Conservation (phyloP, 2,329 filamentous ascomycete species). For the Chaetomiaceae sp. region DNA sequence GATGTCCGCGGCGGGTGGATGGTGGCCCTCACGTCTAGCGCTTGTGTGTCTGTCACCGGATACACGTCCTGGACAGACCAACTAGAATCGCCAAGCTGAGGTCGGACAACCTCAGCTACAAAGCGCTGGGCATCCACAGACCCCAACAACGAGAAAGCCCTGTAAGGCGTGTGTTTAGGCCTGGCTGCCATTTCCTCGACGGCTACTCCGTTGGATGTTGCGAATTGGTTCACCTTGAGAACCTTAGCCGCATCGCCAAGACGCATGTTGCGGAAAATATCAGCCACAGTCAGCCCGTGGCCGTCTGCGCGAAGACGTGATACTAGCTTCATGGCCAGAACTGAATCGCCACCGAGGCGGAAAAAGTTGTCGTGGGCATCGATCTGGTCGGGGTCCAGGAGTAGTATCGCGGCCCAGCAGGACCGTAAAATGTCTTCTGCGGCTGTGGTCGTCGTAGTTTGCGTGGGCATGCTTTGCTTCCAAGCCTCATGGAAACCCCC, state of each 20-base stretch:
- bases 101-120: conserved; percentile 47
- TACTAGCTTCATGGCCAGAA: conserved; percentile 38
- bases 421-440: conserved; percentile 25
- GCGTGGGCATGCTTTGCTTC: conserved; percentile 26
- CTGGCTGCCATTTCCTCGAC: neutral
- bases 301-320: conserved; percentile 41
- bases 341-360: conserved; percentile 33
- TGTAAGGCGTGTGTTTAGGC: neutral
- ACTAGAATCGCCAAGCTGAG: conserved; percentile 46
- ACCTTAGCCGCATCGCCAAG: conserved; percentile 22
- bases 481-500: conserved; percentile 32
- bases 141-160: conserved; percentile 49
- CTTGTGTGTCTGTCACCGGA: conserved; percentile 25
- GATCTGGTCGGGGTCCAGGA: conserved; percentile 29
- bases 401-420: conserved; percentile 37
- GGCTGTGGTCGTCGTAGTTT: conserved; percentile 25
- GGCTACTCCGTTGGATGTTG: neutral
- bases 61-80: conserved; percentile 37
- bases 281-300: conserved; percentile 42
- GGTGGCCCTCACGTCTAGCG: conserved; percentile 18
- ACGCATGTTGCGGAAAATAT: conserved; percentile 40
- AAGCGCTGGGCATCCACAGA: conserved; percentile 35
- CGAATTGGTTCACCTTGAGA: conserved; percentile 25
- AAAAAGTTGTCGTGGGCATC: conserved; percentile 38
- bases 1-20: conserved; percentile 46